phyloP scores from a whole-genome alignment of 805 yeast genomes.

The Candida lessepsii region DNA sequence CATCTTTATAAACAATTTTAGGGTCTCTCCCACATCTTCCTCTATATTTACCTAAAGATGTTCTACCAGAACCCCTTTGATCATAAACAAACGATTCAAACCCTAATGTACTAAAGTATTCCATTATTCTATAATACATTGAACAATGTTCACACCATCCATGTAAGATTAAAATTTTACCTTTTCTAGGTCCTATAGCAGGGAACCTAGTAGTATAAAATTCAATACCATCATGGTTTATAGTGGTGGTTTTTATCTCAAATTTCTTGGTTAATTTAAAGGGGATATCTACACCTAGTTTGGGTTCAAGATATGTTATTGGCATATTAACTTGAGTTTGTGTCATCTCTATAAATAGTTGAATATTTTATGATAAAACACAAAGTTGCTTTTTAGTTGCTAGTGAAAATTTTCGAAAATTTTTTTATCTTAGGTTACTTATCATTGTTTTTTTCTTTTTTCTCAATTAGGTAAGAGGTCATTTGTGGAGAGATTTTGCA shows the following conservation, averaged over 20 bases:
- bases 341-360: too few relatives aligned
- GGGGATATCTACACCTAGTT: slow-evolving; percentile 14
- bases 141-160: slow-evolving; percentile 66
- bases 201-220: slow-evolving; percentile 16
- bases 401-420: too few relatives aligned
- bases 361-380: too few relatives aligned
- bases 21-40: slow-evolving; percentile 57
- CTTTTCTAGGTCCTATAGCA: slow-evolving; percentile 31
- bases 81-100: slow-evolving; percentile 67
- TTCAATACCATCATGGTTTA: slow-evolving; percentile 11
- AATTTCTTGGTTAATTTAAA: slow-evolving; percentile 7
- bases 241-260: not conserved
- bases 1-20: slow-evolving; percentile 52
- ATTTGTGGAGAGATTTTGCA: not conserved
- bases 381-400: too few relatives aligned
- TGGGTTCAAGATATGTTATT: slow-evolving; percentile 10
- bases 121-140: slow-evolving; percentile 52
- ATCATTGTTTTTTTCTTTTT: not conserved
- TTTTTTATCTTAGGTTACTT: slow-evolving; percentile 5
- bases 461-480: slow-evolving; percentile 2
- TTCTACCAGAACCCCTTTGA: slow-evolving; percentile 73
- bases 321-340: not conserved
- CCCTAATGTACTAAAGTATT: slow-evolving; percentile 50
- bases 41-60: slow-evolving; percentile 50
- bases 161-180: slow-evolving; percentile 60